Evolutionary conservation across 1,284 basidiomycete species (phyloP).

Genomic region (Rhodotorula sp.): DNA sequence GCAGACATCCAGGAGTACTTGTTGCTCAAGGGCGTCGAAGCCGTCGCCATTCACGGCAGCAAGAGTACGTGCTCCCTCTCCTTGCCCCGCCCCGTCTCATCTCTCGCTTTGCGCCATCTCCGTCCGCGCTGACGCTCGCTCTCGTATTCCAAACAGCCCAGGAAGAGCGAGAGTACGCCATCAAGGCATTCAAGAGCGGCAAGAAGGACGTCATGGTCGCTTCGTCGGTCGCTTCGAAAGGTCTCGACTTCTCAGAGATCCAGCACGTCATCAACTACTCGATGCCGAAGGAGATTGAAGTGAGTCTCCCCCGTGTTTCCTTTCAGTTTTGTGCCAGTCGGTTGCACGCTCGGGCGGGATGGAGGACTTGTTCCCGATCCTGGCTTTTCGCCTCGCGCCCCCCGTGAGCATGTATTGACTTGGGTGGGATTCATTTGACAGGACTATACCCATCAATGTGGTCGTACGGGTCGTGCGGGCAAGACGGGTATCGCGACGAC

Average conservation of each 20-base stretch:
- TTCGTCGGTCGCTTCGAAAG: conserved; percentile 94
- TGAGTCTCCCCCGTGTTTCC: neutral
- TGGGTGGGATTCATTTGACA: conserved; percentile 47
- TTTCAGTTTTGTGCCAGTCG: neutral
- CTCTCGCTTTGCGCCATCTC: neutral
- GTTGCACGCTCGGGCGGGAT: no score
- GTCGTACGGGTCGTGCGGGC: conserved; percentile 93
- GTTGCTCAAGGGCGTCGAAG: conserved; percentile 93
- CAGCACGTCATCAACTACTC: conserved; percentile 97
- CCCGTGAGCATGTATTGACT: neutral
- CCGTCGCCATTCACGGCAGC: conserved; percentile 96
- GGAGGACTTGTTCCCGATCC: neutral
- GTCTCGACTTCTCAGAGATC: conserved; percentile 97
- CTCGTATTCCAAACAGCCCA: conserved; percentile 63
- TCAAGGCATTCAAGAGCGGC: conserved; percentile 93
- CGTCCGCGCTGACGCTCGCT: neutral
- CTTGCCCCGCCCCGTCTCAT: neutral
- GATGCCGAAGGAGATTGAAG: conserved; percentile 96
- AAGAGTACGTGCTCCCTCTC: conserved; percentile 64
- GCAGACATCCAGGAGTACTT: conserved; percentile 97
- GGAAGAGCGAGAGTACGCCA: conserved; percentile 98
- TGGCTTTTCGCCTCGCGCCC: neutral
- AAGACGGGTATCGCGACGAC: conserved; percentile 99
- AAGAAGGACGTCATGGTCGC: conserved; percentile 99
- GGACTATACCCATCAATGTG: conserved; percentile 97